Evolutionary conservation across 345 rosid species (phyloP), one percentile per base, ranked within the genome.

Genomic region (Pistacia vera): DNA sequence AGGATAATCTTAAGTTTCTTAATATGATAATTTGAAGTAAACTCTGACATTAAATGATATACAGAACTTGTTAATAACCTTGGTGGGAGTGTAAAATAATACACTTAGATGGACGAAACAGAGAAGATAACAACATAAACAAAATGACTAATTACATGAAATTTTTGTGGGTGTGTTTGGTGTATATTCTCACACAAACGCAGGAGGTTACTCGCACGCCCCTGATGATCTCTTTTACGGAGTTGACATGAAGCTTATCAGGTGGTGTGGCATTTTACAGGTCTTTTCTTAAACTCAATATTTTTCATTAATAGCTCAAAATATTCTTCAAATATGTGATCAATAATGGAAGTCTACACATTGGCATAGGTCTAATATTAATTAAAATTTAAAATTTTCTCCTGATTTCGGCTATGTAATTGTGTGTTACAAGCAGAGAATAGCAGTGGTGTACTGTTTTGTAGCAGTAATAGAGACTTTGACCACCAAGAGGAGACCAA

Each of bases 251-350:
- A 89, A 89, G 68, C 12, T 60, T 0, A 87, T 91, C 25, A 77
- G 92, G 17, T 91, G 91, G 95, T 87, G 71, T 13, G 95, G 95
- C 65, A 91, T 91, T 78, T 91, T 89, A 49, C 92, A 90, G 92
- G 92, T 90, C 33, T 28, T 67, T 72, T 41, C 52, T 67, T 48
- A 8, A 49, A 25, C 48, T 16, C 56, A 30, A 22, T 8, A 2
- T 49, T 46, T 3, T 3, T 30, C 25, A 56, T 51, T 22, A 12
- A 54, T 54, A 13, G 57, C 48, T 25, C 57, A 35, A 62, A 2
- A 2, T 33, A n/a, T 59, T 79, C 54, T 22, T 51, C 8, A 16
- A 73, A 73, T 17, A 36, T 64, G 6, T 52, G 14, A 35, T 63
- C 11, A 17, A 28, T 8, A 33, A 33, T 12, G 4, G 57, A 54